Base-by-base conservation (phyloP, 805 yeast species). In the Phaffomyces opuntiae region DNA sequence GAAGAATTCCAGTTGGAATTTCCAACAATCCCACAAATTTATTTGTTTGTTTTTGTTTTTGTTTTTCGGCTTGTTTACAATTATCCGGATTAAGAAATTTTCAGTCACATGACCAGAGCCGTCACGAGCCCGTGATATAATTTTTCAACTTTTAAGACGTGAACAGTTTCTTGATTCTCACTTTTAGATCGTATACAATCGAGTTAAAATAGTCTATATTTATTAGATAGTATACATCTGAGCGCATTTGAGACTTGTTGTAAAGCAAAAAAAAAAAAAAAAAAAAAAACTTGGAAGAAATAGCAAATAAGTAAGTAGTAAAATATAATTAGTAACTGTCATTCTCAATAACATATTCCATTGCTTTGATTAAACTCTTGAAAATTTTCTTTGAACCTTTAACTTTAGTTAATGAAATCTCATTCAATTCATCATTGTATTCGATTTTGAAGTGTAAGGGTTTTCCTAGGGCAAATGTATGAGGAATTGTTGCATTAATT, bases 351-450 rank as follows among this genome's bases (percentile, higher is more conserved):
- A 74, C 69, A 48, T 65, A 70, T 19, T 67, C 64, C 45, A 75
- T 72, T 33, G 72, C 70, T 27, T 63, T 64, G 9, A 64, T 52
- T 55, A 76, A 63, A 46, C 68, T 73, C 42, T 60, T 62, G 58
- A 75, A 75, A 7, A 73, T 70, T 48, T 65, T 72, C 40, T 65
- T 65, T 14, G 73, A 65, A 6, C 81, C 81, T 57, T 68, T 73
- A 25, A 65, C 55, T 54, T 68, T 70, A 27, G 61, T 61, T 40
- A 76, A 56, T 47, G 67, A 69, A 43, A 75, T 66, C 26, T 67
- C 52, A 45, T 65, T 62, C 9, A 60, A 56, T 39, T 68, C 63
- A 44, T 66, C 71, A 29, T 68, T 62, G 32, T 74, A 65, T 44
- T 61, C 68, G 24, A 76, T 71, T 53, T 66, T 67, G 52, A 76